Evolutionary conservation across 202 grass and related monocot species (phyloP).

Genomic region (Setaria italica): DNA sequence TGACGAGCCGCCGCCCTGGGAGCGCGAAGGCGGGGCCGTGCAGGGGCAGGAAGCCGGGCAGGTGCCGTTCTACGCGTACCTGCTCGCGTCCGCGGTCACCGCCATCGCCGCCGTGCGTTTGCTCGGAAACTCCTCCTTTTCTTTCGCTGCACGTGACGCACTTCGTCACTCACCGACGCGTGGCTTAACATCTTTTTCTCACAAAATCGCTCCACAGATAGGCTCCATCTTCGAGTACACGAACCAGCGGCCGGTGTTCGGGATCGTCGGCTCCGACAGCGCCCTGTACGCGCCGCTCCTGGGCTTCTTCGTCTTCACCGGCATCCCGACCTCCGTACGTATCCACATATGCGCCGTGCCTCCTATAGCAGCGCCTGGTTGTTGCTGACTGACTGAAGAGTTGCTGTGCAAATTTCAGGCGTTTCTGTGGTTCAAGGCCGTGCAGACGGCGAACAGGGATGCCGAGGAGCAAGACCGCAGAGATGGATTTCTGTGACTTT

Average conservation of each 20-base stretch:
- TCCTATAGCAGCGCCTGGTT: not conserved
- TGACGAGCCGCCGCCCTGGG: slow-evolving; percentile 85
- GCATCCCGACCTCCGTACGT: slow-evolving; percentile 89
- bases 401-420: slow-evolving; percentile 42
- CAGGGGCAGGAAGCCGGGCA: slow-evolving; percentile 33
- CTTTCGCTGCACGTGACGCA: too few species aligned
- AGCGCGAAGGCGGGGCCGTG: slow-evolving; percentile 50
- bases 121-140: not conserved
- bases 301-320: slow-evolving; percentile 94
- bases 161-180: not conserved
- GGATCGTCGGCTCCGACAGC: slow-evolving; percentile 74
- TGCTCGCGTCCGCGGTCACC: slow-evolving; percentile 80
- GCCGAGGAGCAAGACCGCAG: slow-evolving; percentile 84
- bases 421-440: slow-evolving; percentile 89
- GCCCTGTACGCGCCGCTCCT: slow-evolving; percentile 82
- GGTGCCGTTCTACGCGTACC: slow-evolving; percentile 80
- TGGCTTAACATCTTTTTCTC: not conserved
- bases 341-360: not conserved
- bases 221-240: slow-evolving; percentile 95
- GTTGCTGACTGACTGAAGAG: not conserved
- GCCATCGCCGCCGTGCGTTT: slow-evolving; percentile 83
- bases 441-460: slow-evolving; percentile 80
- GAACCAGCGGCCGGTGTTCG: slow-evolving; percentile 84
- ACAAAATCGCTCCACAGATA: slow-evolving; percentile 46
- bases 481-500: slow-evolving; percentile 66